Conservation (phyloP, 2,329 filamentous ascomycete species). For the Penicillium expansum region DNA sequence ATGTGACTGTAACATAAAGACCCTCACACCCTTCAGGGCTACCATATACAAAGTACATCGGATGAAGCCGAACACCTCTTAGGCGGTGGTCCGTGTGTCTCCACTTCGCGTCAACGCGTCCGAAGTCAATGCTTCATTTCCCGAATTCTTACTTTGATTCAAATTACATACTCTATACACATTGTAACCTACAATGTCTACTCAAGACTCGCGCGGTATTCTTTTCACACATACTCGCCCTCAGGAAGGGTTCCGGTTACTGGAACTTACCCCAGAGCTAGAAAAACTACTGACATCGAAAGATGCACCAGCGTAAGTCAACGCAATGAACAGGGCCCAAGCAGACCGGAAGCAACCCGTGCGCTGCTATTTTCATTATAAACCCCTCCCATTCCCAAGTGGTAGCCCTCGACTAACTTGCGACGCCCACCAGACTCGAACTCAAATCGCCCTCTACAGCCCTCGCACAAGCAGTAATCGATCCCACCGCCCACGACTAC, state of each 20-base stretch:
- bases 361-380: neutral
- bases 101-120: slow-evolving; percentile 18
- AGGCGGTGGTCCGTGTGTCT: slow-evolving; percentile 35
- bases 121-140: slow-evolving; percentile 16
- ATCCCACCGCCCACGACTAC: slow-evolving; percentile 35
- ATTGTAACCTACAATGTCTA: slow-evolving; percentile 33
- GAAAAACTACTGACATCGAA: slow-evolving; percentile 53
- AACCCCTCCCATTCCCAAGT: neutral
- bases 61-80: slow-evolving; percentile 15
- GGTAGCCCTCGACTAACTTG: neutral
- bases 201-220: slow-evolving; percentile 37
- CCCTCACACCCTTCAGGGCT: neutral
- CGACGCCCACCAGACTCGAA: slow-evolving; percentile 36
- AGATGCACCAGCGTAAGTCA: slow-evolving; percentile 39
- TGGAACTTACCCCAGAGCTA: slow-evolving; percentile 60
- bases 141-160: neutral
- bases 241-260: slow-evolving; percentile 56
- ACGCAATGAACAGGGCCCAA: neutral
- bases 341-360: neutral
- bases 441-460: slow-evolving; percentile 42
- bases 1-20: neutral
- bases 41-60: neutral
- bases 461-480: slow-evolving; percentile 28
- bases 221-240: slow-evolving; percentile 42
- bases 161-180: neutral